Evolutionary conservation across 805 yeast genomes (phyloP), one percentile per base, ranked within the genome.

Genomic region (Myxozyma geophila): DNA sequence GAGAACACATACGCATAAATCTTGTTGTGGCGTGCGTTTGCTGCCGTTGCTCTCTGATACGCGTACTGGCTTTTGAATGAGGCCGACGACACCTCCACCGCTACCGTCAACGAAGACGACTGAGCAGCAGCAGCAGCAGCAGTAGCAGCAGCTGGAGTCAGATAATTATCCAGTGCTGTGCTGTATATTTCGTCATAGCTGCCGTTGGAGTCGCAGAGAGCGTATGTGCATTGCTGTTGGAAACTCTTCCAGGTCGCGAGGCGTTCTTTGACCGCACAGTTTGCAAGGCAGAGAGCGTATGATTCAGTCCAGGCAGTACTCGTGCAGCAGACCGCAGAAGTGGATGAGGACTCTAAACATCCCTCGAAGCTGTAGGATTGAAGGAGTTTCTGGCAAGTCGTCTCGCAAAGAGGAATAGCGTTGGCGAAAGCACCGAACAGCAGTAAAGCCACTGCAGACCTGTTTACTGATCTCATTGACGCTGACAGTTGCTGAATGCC

Each of bases 31-130:
- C 51, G 43, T 3, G 47, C n/a, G 36, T 51, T 60, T 19, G 56
- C 46, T 5, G 46, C 52, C 7, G 37, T 28, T 7, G 60, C 60
- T 35, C 39, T 40, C 19, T 43, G 43, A 17, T 50, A 54, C 19
- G 64, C 64, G 46, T 44, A 56, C 28, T 47, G 46, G 28, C 57
- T 49, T 1, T 4, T 43, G 28, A 60, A 60, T 9, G 43, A 12
- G 9, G 35, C 23, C 41, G 15, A n/a, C 6, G 28, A 37, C 4
- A 56, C 33, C 2, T 50, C 37, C 5, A 60, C 50, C 13, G 64
- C 51, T 4, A 21, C 28, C 4, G 54, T 13, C 56, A 51, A 7
- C n/a, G 52, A 36, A 2, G 15, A 35, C 13, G 55, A 13, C 17
- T n/a, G 7, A 15, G 40, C 50, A 2, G 43, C 17, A 2, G 39